Conservation (phyloP, 495 filamentous ascomycete species). For the Sordaria brevicollis region DNA sequence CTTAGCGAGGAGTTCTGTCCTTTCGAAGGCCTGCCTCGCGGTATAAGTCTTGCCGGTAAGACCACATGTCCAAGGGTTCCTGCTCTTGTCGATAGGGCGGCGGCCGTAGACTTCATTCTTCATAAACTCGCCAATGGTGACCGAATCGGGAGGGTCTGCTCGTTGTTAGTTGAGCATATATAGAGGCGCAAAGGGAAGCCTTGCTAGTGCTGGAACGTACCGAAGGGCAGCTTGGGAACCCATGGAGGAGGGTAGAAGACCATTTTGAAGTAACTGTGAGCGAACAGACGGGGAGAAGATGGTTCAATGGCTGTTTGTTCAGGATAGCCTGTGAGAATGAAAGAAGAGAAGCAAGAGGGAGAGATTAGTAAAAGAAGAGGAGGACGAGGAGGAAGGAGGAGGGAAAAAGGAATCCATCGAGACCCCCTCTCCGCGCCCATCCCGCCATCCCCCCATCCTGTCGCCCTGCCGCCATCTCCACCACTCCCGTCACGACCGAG, state of each 20-base stretch:
- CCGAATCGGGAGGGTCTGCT: slow-evolving; percentile 57
- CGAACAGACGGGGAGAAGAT: background rate
- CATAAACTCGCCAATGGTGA: slow-evolving; percentile 75
- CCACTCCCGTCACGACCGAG: background rate
- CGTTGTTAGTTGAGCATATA: slow-evolving; percentile 1
- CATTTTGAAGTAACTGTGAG: slow-evolving; percentile 41
- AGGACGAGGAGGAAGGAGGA: background rate
- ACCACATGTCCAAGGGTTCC: slow-evolving; percentile 74
- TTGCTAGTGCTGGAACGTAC: slow-evolving; percentile 16
- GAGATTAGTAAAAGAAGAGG: background rate
- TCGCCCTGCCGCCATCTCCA: background rate
- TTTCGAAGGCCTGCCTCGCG: slow-evolving; percentile 50
- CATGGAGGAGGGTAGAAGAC: slow-evolving; percentile 65
- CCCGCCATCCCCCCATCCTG: background rate
- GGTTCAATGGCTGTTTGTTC: background rate
- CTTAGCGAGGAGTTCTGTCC: slow-evolving; percentile 60
- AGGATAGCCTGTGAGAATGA: background rate
- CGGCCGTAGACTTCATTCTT: slow-evolving; percentile 64
- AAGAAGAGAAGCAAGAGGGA: background rate
- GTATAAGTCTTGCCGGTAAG: slow-evolving; percentile 64
- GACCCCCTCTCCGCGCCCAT: background rate
- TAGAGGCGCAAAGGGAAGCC: background rate
- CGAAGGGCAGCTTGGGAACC: slow-evolving; percentile 55
- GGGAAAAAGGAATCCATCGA: background rate
- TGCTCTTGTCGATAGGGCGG: slow-evolving; percentile 49